Base-by-base conservation (phyloP, 306 rosid species). In the Dalbergia cochinchinensis region DNA sequence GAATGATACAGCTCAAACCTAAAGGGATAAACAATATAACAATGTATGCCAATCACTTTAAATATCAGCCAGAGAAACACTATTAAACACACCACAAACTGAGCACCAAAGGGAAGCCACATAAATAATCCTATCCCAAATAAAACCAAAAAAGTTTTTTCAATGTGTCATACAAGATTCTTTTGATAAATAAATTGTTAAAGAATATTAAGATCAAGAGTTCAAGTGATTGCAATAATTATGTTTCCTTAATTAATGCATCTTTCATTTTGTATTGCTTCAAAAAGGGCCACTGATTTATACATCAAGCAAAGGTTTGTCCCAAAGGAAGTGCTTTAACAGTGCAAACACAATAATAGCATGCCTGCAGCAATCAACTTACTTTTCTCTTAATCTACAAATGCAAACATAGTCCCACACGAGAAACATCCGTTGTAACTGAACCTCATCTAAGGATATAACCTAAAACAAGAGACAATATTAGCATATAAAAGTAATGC, bases 321-420 rank as follows among this genome's bases (percentile, higher is more conserved):
- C 22, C 37, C 50, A 19, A 70, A 70, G 70, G 58, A 48, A 64
- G 54, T 54, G 57, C 15, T 65, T 59, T 58, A 58, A 66, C 39
- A n/a, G 37, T 31, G 26, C 78, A 53, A 33, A 44, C 50, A 14
- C 16, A 71, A 75, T 62, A 79, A 14, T 76, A 42, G 18, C 34
- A 78, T 4, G 73, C 22, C 34, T 62, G 57, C 10, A 44, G 42
- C 48, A 80, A 34, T 31, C 57, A 59, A 86, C 97, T 87, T 84
- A 94, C 99, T 81, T 92, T 61, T 92, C 94, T 78, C 97, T 87
- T 74, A 94, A 85, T 80, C 81, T 90, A 66, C 89, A 90, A 41
- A 81, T 89, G 88, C 86, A 82, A 26, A 94, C 63, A 82, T 87
- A 92, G 90, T 94, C 94, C 90, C 90, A 94, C 42, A 92, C 77